Percentiles rank a stretch among this genome's conserved stretches.
Conservation (phyloP, 1,284 basidiomycete species). For the Meira miltonrushii region DNA sequence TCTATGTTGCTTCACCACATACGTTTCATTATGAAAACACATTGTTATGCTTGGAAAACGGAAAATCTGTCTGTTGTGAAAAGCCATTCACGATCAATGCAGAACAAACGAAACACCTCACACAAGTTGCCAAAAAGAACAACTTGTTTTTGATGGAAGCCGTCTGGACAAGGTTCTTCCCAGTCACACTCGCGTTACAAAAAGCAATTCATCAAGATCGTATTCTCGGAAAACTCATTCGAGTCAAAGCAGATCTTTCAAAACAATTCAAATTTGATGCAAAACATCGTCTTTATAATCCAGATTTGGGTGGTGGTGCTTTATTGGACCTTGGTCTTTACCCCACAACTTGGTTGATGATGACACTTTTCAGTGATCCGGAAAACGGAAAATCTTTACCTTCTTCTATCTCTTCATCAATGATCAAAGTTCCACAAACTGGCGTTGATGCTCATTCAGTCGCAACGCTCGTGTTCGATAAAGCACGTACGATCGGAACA, state of each 20-base stretch:
- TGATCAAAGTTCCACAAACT: conserved; percentile 69
- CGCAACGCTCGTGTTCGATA: conserved; percentile 53
- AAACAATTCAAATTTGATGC: conserved; percentile 28
- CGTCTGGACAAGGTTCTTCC: conserved; percentile 42
- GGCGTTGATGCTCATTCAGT: conserved; percentile 74
- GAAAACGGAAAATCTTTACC: conserved; percentile 61
- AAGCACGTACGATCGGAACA: background rate
- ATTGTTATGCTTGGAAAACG: conserved; percentile 68
- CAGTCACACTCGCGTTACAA: conserved; percentile 28
- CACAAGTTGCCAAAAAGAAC: conserved; percentile 63
- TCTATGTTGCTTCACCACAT: conserved; percentile 70
- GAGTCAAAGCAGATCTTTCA: conserved; percentile 29
- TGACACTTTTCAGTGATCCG: conserved; percentile 32
- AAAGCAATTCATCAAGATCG: conserved; percentile 27
- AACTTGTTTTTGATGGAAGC: conserved; percentile 44
- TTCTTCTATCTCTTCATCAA: conserved; percentile 51
- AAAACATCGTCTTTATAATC: conserved; percentile 77
- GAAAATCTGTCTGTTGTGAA: conserved; percentile 67
- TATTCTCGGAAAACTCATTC: conserved; percentile 25
- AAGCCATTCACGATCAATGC: conserved; percentile 57
- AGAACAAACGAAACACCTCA: conserved; percentile 59
- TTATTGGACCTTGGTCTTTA: conserved; percentile 65
- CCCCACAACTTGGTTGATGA: conserved; percentile 37
- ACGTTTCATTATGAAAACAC: conserved; percentile 76
- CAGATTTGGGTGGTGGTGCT: conserved; percentile 74